A percentile compares a stretch with the other conserved stretches of the same genome.
These are phyloP conservation scores for Ascochyta clinopodiicola DNA, from an alignment of 2,329 filamentous ascomycete genomes.

Conservation along the genomic window DNA sequence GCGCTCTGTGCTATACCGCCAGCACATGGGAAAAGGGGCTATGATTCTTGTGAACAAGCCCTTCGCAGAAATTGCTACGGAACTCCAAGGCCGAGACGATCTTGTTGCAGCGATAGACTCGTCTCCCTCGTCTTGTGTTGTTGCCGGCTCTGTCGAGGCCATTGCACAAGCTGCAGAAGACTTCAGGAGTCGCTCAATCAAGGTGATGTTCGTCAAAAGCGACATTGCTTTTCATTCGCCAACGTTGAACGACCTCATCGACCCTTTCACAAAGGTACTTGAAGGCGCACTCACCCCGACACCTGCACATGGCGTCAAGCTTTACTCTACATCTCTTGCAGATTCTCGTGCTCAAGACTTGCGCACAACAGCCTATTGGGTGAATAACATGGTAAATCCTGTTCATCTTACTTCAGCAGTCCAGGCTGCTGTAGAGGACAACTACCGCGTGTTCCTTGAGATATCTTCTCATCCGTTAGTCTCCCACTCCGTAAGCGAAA, in stretches of 20 bases:
- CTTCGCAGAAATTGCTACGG: conserved; percentile 29
- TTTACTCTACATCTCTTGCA: conserved; percentile 45
- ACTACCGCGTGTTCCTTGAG: conserved; percentile 50
- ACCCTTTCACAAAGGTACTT: conserved; percentile 37
- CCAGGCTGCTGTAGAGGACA: conserved; percentile 45
- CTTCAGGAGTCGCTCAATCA: conserved; percentile 34
- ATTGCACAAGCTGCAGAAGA: conserved; percentile 23
- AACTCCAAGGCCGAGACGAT: conserved; percentile 28
- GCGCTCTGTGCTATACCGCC: conserved; percentile 38
- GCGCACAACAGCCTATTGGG: conserved; percentile 46
- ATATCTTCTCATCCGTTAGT: conserved; percentile 52
- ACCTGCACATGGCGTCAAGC: conserved; percentile 3
- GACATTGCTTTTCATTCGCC: conserved; percentile 53
- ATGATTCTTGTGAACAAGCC: conserved; percentile 44
- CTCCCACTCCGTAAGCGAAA: conserved; percentile 51
- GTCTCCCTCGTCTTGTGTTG: conserved; percentile 45
- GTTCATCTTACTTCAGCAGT: conserved; percentile 47
- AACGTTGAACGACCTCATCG: conserved; percentile 37
- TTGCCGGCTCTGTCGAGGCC: conserved; percentile 32
- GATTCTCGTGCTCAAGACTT: conserved; percentile 29
- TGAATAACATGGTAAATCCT: conserved; percentile 48
- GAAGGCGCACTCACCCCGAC: conserved; percentile 27
- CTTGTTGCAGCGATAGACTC: conserved; percentile 45
- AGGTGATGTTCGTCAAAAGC: conserved; percentile 46
- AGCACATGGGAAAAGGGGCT: conserved; percentile 34